Evolutionary conservation across 805 yeast genomes (phyloP), one percentile per base, ranked within the genome.

Genomic region (Teunomyces tritomae): DNA sequence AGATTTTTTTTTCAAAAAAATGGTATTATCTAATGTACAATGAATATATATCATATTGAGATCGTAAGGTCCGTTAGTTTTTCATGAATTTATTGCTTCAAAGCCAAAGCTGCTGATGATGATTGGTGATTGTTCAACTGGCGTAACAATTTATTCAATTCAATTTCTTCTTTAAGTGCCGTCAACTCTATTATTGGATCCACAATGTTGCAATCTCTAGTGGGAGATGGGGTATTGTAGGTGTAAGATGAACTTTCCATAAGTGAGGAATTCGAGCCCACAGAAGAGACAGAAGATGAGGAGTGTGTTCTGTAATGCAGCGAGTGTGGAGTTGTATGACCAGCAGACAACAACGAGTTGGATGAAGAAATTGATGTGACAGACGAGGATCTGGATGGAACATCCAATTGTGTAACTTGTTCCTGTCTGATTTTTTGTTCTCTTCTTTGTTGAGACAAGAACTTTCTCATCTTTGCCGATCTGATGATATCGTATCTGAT

Each of bases 401-500:
- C 9, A 4, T 40, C 34, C 43, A 40, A 8, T 7, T 16, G 20
- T 6, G 43, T 16, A 11, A 9, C 11, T 40, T 40, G 43, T 7
- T 37, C 35, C 16, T 46, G 49, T 41, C 29, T 34, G 26, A 35
- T 42, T 8, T 53, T 52, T 17, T 50, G 52, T n/a, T 56, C 57
- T 35, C 51, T 52, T 46, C 53, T 56, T 50, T 67, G 68, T 36
- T 58, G 61, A 40, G 56, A 54, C 45, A 68, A 54, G 56, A 53
- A 67, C 45, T 54, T 57, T 46, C 63, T 64, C 68, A 71, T 58
- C 64, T 65, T 68, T 51, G 61, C 57, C 11, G 67, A 48, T 49
- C 59, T 61, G 55, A 68, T 52, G 54, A 73, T 56, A 46, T 67
- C 71, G 43, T 61, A 63, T 56, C 70, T 77, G 63, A 80, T 78